Conservation (phyloP, 179 eudicot species). For the Silene vulgaris region DNA sequence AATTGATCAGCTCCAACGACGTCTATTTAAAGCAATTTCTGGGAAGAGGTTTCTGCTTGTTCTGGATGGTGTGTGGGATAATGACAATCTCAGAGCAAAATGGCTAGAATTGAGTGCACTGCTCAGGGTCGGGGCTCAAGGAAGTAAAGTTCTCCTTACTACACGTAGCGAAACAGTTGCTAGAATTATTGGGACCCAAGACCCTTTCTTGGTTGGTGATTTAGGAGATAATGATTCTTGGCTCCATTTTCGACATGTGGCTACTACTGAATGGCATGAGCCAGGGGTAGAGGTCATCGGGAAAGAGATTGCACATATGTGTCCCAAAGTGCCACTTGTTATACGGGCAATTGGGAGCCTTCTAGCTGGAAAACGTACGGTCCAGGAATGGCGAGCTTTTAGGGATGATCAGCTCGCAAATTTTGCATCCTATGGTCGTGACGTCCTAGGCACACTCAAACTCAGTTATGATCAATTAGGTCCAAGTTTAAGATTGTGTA, state of each 20-base stretch:
- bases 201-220: neutral
- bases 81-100: neutral
- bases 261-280: slow-evolving; percentile 1
- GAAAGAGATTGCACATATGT: slow-evolving; percentile 10
- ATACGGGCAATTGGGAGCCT: neutral
- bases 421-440: neutral
- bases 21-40: neutral
- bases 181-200: neutral
- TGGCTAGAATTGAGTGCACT: neutral
- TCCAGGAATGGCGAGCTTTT: neutral
- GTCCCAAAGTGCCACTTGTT: slow-evolving; percentile 19
- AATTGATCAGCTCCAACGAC: slow-evolving; percentile 4
- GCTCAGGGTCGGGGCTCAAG: neutral
- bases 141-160: slow-evolving; percentile 19
- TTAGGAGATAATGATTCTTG: slow-evolving; percentile 5
- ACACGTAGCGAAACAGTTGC: slow-evolving; percentile 16
- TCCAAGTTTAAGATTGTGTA: neutral
- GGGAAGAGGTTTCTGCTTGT: slow-evolving; percentile 16
- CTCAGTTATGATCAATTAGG: neutral
- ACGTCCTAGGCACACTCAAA: neutral
- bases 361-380: neutral
- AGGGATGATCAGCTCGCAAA: neutral
- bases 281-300: slow-evolving; percentile 4
- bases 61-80: slow-evolving; percentile 17
- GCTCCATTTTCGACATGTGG: slow-evolving; percentile 1